Percentiles rank a stretch among this genome's conserved stretches.
Conservation (phyloP, 2,329 filamentous ascomycete genomes). For the Penicillium sp. region DNA sequence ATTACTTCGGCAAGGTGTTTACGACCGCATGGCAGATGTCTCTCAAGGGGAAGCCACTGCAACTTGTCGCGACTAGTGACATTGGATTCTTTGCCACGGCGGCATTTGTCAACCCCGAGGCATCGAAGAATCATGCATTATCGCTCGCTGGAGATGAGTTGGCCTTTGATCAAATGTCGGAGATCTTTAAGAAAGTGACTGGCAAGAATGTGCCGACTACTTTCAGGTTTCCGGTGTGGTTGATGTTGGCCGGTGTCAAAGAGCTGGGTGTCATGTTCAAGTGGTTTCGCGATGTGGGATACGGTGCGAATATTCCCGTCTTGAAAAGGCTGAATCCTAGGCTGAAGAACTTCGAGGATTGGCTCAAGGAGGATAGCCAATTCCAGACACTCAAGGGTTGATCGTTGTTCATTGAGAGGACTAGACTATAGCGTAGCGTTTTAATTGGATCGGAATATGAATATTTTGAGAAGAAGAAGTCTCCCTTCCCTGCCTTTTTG, state of each 20-base stretch:
- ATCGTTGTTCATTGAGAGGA: background rate
- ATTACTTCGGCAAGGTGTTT: constrained; percentile 52
- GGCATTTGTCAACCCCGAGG: constrained; percentile 48
- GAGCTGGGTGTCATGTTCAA: constrained; percentile 50
- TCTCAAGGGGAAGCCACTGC: constrained; percentile 45
- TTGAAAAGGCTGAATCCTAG: constrained; percentile 46
- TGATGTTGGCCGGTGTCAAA: constrained; percentile 44
- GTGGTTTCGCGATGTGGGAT: constrained; percentile 54
- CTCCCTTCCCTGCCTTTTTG: no score
- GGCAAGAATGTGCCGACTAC: constrained; percentile 45
- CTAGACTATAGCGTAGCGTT: background rate
- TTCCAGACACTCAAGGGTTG: constrained; percentile 23
- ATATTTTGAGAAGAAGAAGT: no score
- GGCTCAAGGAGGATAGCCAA: constrained; percentile 50
- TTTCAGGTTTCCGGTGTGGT: constrained; percentile 42
- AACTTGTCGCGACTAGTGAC: constrained; percentile 48
- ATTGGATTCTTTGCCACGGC: constrained; percentile 54
- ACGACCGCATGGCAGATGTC: constrained; percentile 42
- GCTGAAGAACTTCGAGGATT: constrained; percentile 50
- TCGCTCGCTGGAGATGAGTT: constrained; percentile 56
- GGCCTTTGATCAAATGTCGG: constrained; percentile 46
- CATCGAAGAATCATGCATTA: constrained; percentile 48
- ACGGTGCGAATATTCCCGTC: constrained; percentile 46
- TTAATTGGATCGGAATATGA: no score
- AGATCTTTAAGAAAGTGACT: constrained; percentile 48